phyloP scores from a whole-genome alignment of 108 stramenopile species.

The Skeletonema grethae region DNA sequence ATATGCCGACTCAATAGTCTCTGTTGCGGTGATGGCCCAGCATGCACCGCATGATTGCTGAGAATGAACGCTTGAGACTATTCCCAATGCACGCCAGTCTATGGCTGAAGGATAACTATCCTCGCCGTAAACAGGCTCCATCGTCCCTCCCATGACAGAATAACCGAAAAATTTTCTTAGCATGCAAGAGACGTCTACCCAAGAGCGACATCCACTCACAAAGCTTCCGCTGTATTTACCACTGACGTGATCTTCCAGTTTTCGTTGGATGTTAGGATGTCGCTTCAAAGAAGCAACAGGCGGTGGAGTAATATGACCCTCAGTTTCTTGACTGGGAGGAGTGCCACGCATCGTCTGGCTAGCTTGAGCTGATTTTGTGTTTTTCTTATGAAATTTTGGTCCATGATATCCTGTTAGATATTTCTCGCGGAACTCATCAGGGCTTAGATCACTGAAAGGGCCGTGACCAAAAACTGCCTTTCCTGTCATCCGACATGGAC shows the following conservation, averaged over 20 bases:
- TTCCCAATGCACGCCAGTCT: conserved; percentile 85
- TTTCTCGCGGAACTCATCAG: conserved; percentile 71
- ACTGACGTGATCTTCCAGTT: conserved; percentile 26
- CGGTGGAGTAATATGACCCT: conserved; percentile 16
- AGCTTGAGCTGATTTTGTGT: not conserved
- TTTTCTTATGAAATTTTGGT: conserved; percentile 44
- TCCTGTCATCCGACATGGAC: conserved; percentile 79
- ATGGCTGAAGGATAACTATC: conserved; percentile 52
- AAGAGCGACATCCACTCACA: conserved; percentile 61
- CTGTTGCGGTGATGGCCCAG: conserved; percentile 91
- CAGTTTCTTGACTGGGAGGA: not conserved
- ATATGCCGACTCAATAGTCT: conserved; percentile 79
- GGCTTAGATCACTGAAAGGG: conserved; percentile 74
- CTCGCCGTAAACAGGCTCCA: conserved; percentile 61
- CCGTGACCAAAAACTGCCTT: conserved; percentile 82
- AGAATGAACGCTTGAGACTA: conserved; percentile 67
- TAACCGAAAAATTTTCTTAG: conserved; percentile 68
- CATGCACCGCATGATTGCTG: conserved; percentile 87
- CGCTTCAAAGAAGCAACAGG: conserved; percentile 17
- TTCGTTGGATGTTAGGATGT: conserved; percentile 45
- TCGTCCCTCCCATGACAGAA: conserved; percentile 65
- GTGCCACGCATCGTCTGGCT: not conserved
- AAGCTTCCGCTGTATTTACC: conserved; percentile 27
- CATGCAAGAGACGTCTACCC: conserved; percentile 66
- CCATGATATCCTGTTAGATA: conserved; percentile 81